Base-by-base conservation (phyloP, 2,329 filamentous ascomycete genomes). In the Allantophomopsis lycopodina region DNA sequence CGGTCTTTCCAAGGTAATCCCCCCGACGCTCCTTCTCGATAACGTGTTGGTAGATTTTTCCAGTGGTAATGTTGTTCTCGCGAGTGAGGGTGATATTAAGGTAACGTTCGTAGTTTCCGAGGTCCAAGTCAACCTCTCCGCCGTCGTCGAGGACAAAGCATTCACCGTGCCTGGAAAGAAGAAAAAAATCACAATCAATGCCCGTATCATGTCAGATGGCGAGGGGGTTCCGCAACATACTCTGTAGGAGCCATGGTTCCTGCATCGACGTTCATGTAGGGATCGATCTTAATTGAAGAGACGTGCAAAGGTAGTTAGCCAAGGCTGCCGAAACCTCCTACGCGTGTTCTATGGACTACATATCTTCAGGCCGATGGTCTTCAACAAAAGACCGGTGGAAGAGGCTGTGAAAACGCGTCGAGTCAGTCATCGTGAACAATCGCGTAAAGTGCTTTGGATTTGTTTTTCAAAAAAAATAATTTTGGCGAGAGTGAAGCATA, bases 21-120 rank as follows among this genome's bases (percentile, higher is more conserved):
- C 77, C 78, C 7, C 20, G n/a, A 21, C 28, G 45, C 64, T 63
- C 47, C 78, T 30, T 32, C 54, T 87, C 76, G 52, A 94, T 87
- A 40, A 95, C 88, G 52, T 83, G 76, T 55, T 85, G 72, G 63
- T 95, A 96, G 50, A 96, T 86, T 67, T 96, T 95, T 56, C 91
- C 91, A 5, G 89, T 94, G 3, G 91, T 98, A 61, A 98, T 94
- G 62, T 96, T 96, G 67, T 89, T 86, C 51, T 94, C 87, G 45
- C 79, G 71, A 7, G 77, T 85, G 44, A 96, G 70, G 40, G 79
- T 83, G 48, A 89, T 79, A 54, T 80, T 79, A 40, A 94, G 77
- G 57, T 94, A 94, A 34, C 80, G 72, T 58, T 84, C 80, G 61
- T 83, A 84, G 60, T 84, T 84, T 47, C 80, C 80, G 28, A 85